Base-by-base conservation (phyloP, 805 yeast species). In the Wickerhamomyces subpelliculosus region DNA sequence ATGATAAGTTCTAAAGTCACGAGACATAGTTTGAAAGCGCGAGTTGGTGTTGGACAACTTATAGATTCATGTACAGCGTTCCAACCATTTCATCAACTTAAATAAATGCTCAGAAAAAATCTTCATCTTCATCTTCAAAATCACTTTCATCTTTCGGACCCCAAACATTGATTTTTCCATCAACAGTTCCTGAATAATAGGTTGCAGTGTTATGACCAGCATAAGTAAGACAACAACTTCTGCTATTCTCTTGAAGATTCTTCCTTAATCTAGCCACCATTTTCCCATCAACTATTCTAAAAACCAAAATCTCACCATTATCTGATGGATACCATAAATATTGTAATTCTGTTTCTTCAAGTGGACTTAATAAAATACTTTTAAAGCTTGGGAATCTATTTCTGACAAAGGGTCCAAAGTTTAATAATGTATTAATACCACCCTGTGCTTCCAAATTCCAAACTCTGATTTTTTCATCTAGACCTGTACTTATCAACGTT, bases 361-460 rank as follows among this genome's bases (percentile, higher is more conserved):
- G 34, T 55, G 73, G 42, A 58, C 61, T 48, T 59, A 74, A 27
- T 39, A 49, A n/a, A 51, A 57, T 27, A 2, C 45, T 31, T 27
- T 54, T 54, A 14, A 14, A 31, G 3, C 27, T 35, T 3, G 63
- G 62, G 36, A 69, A 70, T 46, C 75, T 73, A 57, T 85, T 84
- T 40, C 88, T 70, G 2, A 85, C 74, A 37, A 80, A 62, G 0
- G 94, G 93, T 0, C 95, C 95, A 55, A 80, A 85, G 47, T 84
- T 84, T 24, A 81, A 67, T 25, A 80, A 66, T 45, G 77, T 75
- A 51, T 85, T 84, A 21, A 72, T 48, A 1, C 68, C 67, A 1
- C 67, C 66, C 0, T 73, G 67, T 0, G 74, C 72, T 11, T 58
- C 51, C 59, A 84, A 61, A 47, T 81, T 80, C 97, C 97, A 89